Evolutionary conservation across 768 basidiomycete genomes (phyloP).

Genomic region (Sistotremastrum niveocremeum): DNA sequence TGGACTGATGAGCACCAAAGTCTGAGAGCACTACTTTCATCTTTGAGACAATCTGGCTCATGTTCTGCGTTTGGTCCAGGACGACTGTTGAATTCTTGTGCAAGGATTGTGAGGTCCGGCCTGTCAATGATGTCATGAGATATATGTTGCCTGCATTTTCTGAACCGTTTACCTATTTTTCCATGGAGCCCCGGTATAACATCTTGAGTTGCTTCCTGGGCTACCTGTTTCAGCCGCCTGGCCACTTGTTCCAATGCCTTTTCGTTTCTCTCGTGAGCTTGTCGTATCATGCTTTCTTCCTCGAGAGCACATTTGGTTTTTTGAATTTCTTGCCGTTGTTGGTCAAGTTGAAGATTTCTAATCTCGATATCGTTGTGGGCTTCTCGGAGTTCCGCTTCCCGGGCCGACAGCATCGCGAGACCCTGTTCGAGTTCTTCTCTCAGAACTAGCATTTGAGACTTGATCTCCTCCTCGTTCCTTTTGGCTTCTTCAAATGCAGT

Average conservation of each 20-base stretch:
- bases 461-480: constrained; percentile 71
- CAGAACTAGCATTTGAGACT: constrained; percentile 64
- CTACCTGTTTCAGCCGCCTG: constrained; percentile 45
- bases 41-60: background rate
- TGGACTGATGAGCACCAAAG: too few relatives aligned
- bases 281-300: constrained; percentile 66
- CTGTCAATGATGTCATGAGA: constrained; percentile 1
- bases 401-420: constrained; percentile 57
- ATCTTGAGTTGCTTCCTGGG: constrained; percentile 57
- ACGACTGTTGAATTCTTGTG: too few relatives aligned
- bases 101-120: too few relatives aligned
- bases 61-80: constrained; percentile 29
- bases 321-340: constrained; percentile 8
- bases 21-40: too few relatives aligned
- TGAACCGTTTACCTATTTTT: constrained; percentile 55
- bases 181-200: constrained; percentile 52
- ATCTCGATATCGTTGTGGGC: constrained; percentile 39
- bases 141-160: too few relatives aligned
- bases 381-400: constrained; percentile 61
- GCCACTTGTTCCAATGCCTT: constrained; percentile 59
- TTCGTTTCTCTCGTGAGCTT: constrained; percentile 71
- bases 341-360: constrained; percentile 40
- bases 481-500: constrained; percentile 74
- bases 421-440: constrained; percentile 89
- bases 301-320: constrained; percentile 48